phyloP scores from a whole-genome alignment of 805 yeast genomes.

The Scheffersomyces spartinae region DNA sequence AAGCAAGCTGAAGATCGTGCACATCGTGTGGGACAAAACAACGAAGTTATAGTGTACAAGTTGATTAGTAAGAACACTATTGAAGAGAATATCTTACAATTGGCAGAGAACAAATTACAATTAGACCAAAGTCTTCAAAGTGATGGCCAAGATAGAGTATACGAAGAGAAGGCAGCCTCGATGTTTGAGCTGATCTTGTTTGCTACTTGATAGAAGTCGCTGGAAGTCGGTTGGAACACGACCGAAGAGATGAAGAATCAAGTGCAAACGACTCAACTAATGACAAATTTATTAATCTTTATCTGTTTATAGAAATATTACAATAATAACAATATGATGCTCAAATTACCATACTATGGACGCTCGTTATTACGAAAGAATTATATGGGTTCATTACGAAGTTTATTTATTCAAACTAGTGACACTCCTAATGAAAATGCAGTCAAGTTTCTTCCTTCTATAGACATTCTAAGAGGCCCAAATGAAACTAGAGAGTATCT shows the following conservation, averaged over 20 bases:
- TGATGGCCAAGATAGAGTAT: no score
- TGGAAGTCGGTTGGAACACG: no score
- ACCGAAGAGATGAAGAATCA: no score
- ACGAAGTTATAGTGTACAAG: conserved; percentile 70
- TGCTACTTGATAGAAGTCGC: no score
- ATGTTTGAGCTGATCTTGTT: conserved; percentile 40
- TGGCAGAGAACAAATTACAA: conserved; percentile 86
- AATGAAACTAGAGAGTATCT: conserved; percentile 63
- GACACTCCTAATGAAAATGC: conserved; percentile 85
- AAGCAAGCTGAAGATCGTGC: conserved; percentile 98
- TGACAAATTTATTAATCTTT: no score
- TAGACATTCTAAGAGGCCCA: conserved; percentile 45
- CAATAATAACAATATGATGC: no score
- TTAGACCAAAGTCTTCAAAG: conserved; percentile 51
- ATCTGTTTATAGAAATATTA: no score
- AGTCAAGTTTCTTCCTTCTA: conserved; percentile 70
- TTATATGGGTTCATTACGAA: no score
- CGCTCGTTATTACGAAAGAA: no score
- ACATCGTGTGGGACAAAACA: conserved; percentile 90
- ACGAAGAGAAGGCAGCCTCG: conserved; percentile 44
- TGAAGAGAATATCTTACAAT: conserved; percentile 76
- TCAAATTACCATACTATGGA: no score
- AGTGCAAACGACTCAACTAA: no score
- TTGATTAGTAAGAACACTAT: conserved; percentile 65
- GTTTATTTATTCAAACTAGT: conserved; percentile 68